phyloP scores from a whole-genome alignment of 768 basidiomycete species.

The Pleurotus cornucopiae region DNA sequence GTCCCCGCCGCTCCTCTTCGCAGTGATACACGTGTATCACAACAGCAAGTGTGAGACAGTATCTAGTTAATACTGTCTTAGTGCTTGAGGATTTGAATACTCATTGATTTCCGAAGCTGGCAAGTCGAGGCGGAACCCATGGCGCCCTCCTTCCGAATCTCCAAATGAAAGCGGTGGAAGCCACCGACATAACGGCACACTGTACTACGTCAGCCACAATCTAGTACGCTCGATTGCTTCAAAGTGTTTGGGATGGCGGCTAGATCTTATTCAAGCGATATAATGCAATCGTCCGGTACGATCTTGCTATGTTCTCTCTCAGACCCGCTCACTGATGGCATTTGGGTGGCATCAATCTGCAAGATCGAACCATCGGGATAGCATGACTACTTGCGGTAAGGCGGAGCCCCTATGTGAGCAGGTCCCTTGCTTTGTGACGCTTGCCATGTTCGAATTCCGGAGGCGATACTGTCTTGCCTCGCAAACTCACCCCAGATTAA shows the following conservation, averaged over 20 bases:
- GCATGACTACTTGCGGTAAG: background rate
- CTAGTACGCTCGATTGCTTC: background rate
- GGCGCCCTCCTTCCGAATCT: background rate
- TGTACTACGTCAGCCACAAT: background rate
- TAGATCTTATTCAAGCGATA: too few relatives aligned
- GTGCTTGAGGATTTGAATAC: background rate
- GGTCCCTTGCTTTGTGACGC: conserved; percentile 1
- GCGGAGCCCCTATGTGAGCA: background rate
- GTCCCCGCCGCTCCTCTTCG: background rate
- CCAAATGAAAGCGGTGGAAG: background rate
- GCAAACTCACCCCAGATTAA: background rate
- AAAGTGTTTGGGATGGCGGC: background rate
- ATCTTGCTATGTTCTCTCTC: background rate
- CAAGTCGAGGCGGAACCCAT: background rate
- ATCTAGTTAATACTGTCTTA: background rate
- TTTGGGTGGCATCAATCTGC: background rate
- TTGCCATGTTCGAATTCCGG: background rate
- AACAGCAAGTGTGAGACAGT: background rate
- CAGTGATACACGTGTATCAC: conserved; percentile 6
- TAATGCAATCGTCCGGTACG: background rate
- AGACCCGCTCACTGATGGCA: background rate
- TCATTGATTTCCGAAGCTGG: background rate
- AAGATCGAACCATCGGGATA: background rate
- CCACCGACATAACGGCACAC: background rate
- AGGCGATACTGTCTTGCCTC: conserved; percentile 3